Evolutionary conservation across 179 eudicot species (phyloP), one percentile per base, ranked within the genome.

Genomic region (Nepenthes alata): DNA sequence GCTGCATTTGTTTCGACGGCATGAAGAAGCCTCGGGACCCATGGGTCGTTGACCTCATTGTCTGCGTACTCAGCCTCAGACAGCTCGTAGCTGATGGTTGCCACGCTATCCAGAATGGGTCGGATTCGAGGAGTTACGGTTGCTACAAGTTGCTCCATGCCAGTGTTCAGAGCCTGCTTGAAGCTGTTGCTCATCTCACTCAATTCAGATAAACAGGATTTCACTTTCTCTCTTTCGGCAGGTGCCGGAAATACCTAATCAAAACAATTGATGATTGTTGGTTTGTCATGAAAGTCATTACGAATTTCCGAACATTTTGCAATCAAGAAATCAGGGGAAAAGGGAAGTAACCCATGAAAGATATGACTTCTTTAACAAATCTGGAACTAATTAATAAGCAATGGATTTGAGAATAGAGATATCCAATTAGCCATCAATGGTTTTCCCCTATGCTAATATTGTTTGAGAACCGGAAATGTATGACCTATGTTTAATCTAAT

Each of bases 21-120:
- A 67, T 88, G 96, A 62, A 88, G 96, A 63, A 91, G 96, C 72
- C 87, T 76, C 67, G 84, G 96, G 56, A 91, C 95, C 97, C 97
- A 91, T 37, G 97, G 95, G 63, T 91, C 97, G 49, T 91, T 88
- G n/a, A 88, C 83, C 75, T 88, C 97, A 59, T 91, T 88, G 25
- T 91, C 96, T 11, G 95, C 97, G 57, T 91, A 91, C 65, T 85
- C 96, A n/a, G 87, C 80, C 72, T 91, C 97, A 11, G 97, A 91
- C 2, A 91, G 79, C 77, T 91, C 96, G 8, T 88, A 91, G 70
- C 95, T 82, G 65, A 91, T 88, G 63, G 83, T 84, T 51, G 89
- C 96, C 16, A 88, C 96, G 62, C 39, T 81, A 74, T 91, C 97
- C 61, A 91, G 67, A 35, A 88, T 75, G 11, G 95, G 91, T 58